Conservation (phyloP, 768 basidiomycete genomes). For the Psilocybe cyanescens region DNA sequence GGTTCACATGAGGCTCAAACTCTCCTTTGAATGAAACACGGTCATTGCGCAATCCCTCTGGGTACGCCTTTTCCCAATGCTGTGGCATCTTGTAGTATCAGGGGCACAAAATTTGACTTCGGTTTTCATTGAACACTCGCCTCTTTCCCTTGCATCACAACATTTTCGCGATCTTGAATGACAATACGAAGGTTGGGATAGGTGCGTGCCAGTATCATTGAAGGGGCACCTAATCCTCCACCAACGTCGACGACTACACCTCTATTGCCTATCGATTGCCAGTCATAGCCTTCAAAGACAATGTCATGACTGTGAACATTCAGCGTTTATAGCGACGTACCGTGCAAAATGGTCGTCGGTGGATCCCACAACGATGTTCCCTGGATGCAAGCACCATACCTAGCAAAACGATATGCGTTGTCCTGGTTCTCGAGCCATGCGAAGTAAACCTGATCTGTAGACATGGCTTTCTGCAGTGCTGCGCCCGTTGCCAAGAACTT, state of each 20-base stretch:
- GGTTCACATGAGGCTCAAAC: not conserved
- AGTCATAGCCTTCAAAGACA: slow-evolving; percentile 24
- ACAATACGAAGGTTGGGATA: slow-evolving; percentile 23
- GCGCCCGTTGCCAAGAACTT: slow-evolving; percentile 8
- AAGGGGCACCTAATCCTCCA: slow-evolving; percentile 29
- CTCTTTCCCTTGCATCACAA: not conserved
- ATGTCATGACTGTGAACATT: too few species aligned
- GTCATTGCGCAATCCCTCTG: not conserved
- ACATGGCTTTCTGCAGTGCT: slow-evolving; percentile 30
- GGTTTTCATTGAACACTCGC: not conserved
- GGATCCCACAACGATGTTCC: slow-evolving; percentile 28
- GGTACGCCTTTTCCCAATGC: not conserved
- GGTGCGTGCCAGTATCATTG: slow-evolving; percentile 22
- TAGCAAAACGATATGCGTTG: slow-evolving; percentile 22
- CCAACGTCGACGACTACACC: slow-evolving; percentile 34
- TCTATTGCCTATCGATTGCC: slow-evolving; percentile 22
- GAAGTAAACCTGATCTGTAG: slow-evolving; percentile 27
- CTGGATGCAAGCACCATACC: slow-evolving; percentile 37
- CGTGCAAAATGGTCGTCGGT: slow-evolving; percentile 20
- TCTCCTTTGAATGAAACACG: slow-evolving; percentile 1
- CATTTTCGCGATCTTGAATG: slow-evolving; percentile 25
- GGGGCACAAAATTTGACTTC: not conserved
- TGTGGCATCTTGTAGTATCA: not conserved
- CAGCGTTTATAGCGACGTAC: slow-evolving; percentile 2
- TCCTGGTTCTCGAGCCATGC: slow-evolving; percentile 26